Percentiles rank a stretch among this genome's conserved stretches.
Evolutionary conservation across 805 yeast genomes (phyloP).

Genomic region (Teunomyces funiuensis): DNA sequence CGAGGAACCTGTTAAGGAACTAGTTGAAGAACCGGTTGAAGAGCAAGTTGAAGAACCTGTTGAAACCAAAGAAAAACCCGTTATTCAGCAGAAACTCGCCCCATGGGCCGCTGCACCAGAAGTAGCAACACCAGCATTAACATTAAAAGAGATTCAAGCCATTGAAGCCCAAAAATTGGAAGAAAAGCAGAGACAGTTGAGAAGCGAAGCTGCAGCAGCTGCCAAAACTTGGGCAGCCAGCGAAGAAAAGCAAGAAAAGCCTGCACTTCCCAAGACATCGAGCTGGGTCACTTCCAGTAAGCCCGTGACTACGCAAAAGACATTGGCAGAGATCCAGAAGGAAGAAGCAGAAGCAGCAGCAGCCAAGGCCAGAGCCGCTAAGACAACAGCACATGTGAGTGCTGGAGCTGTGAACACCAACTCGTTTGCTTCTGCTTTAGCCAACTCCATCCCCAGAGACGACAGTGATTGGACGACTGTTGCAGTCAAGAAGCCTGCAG

Average conservation of each 20-base stretch:
- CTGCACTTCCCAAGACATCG: constrained; percentile 40
- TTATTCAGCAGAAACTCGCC: constrained; percentile 34
- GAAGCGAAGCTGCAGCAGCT: constrained; percentile 16
- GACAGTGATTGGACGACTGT: constrained; percentile 49
- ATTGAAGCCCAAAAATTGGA: constrained; percentile 46
- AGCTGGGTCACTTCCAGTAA: constrained; percentile 41
- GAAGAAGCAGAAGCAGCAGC: constrained; percentile 52
- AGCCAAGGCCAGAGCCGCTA: constrained; percentile 23
- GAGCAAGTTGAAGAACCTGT: constrained; percentile 1
- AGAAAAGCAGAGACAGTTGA: constrained; percentile 39
- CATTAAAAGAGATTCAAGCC: constrained; percentile 53
- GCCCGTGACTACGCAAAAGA: constrained; percentile 38
- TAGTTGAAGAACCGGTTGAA: background rate
- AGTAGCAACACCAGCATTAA: constrained; percentile 33
- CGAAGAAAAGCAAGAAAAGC: constrained; percentile 26
- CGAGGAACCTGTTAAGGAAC: background rate
- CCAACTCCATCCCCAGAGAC: constrained; percentile 28
- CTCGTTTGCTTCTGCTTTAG: constrained; percentile 35
- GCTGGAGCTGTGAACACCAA: constrained; percentile 13
- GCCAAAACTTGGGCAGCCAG: constrained; percentile 21
- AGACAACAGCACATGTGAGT: constrained; percentile 7
- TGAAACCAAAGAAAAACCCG: constrained; percentile 6
- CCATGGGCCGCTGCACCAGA: constrained; percentile 52
- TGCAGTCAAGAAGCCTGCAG: constrained; percentile 33
- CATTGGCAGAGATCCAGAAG: constrained; percentile 61